Evolutionary conservation across 2,329 filamentous ascomycete species (phyloP), one percentile per base, ranked within the genome.

Genomic region (Raffaelea albimanens): DNA sequence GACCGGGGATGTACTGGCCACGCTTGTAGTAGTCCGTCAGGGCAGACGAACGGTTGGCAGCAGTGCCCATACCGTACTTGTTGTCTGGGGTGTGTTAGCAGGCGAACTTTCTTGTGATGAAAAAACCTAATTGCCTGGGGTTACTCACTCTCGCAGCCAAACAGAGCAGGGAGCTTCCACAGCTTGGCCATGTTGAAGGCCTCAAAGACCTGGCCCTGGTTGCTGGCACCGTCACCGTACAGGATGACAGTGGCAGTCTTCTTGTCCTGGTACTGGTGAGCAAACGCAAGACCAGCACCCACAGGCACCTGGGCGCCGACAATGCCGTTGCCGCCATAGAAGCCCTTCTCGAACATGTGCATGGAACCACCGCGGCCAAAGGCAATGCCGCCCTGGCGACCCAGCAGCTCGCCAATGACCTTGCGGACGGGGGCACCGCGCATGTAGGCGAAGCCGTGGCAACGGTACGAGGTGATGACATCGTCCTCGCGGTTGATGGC

Each of bases 141-240:
- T 21, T 23, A 80, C 88, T 67, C 74, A 95, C 90, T 98, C 78
- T 98, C 93, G 70, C 93, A 98, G 59, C 88, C 90, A 65, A 98
- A 98, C 58, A 98, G 85, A 58, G 90, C 81, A 47, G 93, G 93
- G 43, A 98, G 76, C 60, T 93, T 90, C 93, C 93, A 98, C 57
- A 98, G 83, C 80, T 97, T 97, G 55, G 93, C 93, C 93, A 98
- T 98, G 83, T 98, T 98, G 82, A 94, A 98, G 53, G 93, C 90
- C 78, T 98, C 93, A 63, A 98, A 98, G 60, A 98, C 93, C 73
- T 98, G 93, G 56, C 93, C 93, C 77, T 98, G 93, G 78, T 98
- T 98, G 77, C 85, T 87, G 57, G 93, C 93, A 77, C 93, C 93
- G 62, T 98, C 93, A 76, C 93, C 93, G 71, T 98, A 98, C 50